Base-by-base conservation (phyloP, 2,329 filamentous ascomycete genomes). In the Cercospora beticola region DNA sequence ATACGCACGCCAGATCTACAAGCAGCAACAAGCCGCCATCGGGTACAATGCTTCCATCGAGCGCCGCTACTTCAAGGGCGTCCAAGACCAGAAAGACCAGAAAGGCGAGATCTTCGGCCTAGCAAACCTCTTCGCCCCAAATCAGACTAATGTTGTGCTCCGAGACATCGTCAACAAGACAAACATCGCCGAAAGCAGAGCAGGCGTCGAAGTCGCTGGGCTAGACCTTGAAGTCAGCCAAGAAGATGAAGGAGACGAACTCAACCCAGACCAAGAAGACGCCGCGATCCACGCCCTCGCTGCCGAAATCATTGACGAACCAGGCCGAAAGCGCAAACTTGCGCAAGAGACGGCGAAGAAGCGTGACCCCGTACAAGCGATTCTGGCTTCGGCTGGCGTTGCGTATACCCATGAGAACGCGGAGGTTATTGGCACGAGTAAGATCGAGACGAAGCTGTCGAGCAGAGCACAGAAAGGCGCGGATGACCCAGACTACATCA, bases 151-250 rank as follows among this genome's bases (percentile, higher is more conserved):
- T 68, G 87, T 96, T 12, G 86, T 97, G 14, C 86, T 98, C 5
- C 88, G 92, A n/a, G 93, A 97, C 66, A 98, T 99, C 73, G 93
- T 99, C 74, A 97, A 98, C 83, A 97, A 97, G 80, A 98, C 95
- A 30, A 99, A 99, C 76, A 89, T 99, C 62, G 95, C 95, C 4
- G 95, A 99, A 81, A 92, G 92, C 52, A 92, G 90, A 76, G 93
- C 91, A 0, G 94, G 93, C 0, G 91, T 98, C 9, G 86, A 88
- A 30, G 88, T 97, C 31, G 85, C 90, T n/a, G 90, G 92, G 64
- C 86, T 97, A 18, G 88, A 96, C 68, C 85, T 97, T 16, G 88
- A 96, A 69, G 83, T 88, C 70, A 86, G 85, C 0, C 83, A 86
- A 56, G 85, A 88, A 14, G 85, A 86, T 2, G 84, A 76, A 28